Evolutionary conservation across 176 grass and related monocot genomes (phyloP), one percentile per base, ranked within the genome.

Genomic region (Carex scoparia): DNA sequence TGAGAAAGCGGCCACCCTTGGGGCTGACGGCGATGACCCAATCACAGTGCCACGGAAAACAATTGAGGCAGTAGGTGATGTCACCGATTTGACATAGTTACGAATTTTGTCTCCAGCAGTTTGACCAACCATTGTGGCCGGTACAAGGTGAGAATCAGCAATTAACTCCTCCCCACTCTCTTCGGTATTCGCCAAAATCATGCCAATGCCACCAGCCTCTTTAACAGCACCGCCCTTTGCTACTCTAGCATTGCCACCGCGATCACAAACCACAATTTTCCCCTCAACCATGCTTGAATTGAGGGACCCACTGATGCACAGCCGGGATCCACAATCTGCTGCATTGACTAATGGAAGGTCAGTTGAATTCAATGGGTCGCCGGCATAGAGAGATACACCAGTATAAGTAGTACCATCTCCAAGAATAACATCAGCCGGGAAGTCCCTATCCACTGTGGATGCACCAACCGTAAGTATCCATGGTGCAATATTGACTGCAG

Each of bases 81-180:
- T 66, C 18, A 80, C 70, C 1, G 53, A 91, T 86, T 85, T 78
- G 69, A 94, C 86, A 85, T 93, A 98, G 3, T 70, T 4, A 77
- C 31, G 82, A 87, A 98, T 94, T 86, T 94, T 90, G 74, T 88
- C 85, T 33, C 95, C 95, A 27, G 84, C 85, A 18, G 55, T 88
- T 84, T 93, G 38, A 14, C 92, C 93, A 28, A 98, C 93, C 93
- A 92, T 93, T 18, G 95, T 89, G 79, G 93, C 87, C 37, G 93
- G 89, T 78, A 98, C 77, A 69, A 98, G 93, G 76, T 98, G 95
- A 3, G 95, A 88, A 56, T 98, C 95, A 16, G 93, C 95, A 38
- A 98, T 78, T 49, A 98, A 91, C 38, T 98, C 95, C 88, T 92
- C 78, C 4, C 93, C 90, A 66, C 44, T 56, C 0, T 9, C 51